Evolutionary conservation across 495 filamentous ascomycete species (phyloP).

Genomic region (Trichoderma erinaceum): DNA sequence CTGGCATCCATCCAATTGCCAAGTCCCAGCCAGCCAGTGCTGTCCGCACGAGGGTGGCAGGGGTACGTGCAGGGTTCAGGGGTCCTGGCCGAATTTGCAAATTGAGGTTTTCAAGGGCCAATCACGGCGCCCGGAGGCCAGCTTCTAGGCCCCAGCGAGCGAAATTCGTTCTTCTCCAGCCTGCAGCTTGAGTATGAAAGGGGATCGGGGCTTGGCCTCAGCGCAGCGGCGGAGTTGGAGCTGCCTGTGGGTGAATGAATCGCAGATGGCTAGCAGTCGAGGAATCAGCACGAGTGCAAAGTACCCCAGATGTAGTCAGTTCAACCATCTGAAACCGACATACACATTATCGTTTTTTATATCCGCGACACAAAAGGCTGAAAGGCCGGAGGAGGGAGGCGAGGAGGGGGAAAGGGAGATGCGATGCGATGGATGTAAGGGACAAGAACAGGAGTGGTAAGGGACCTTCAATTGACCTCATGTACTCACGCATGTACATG

Average conservation of each 20-base stretch:
- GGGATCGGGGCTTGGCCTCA: background rate
- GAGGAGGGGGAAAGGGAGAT: background rate
- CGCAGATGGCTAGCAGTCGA: background rate
- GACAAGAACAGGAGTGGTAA: background rate
- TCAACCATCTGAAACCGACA: background rate
- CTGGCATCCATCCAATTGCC: background rate
- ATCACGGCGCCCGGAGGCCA: conserved; percentile 2
- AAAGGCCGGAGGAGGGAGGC: background rate
- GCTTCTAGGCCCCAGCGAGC: conserved; percentile 6
- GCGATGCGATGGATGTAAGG: background rate
- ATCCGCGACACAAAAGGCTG: background rate
- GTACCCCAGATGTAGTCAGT: background rate
- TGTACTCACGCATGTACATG: background rate
- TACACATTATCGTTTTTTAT: background rate
- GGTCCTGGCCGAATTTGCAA: background rate
- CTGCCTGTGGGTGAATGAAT: background rate
- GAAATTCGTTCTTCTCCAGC: background rate
- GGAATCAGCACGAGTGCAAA: background rate
- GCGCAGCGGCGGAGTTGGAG: conserved; percentile 2
- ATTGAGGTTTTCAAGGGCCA: background rate
- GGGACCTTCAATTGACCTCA: background rate
- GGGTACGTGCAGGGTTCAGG: background rate
- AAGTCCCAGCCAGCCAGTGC: background rate
- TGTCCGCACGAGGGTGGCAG: conserved; percentile 4
- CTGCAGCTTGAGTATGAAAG: background rate